Base-by-base conservation (phyloP, 108 stramenopile species). In the Chaetoceros muelleri region DNA sequence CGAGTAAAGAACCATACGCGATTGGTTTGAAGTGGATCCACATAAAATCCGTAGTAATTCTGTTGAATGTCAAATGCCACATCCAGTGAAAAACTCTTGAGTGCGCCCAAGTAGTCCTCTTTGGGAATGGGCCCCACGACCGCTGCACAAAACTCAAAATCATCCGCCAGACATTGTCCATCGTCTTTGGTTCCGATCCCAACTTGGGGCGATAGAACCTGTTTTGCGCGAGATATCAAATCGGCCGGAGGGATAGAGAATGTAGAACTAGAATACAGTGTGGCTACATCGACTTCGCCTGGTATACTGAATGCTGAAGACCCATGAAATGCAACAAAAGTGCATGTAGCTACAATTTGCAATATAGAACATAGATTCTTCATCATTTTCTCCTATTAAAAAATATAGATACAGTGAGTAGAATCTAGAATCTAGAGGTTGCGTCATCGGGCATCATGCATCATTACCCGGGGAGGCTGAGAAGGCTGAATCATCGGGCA, bases 61-160 rank as follows among this genome's bases (percentile, higher is more conserved):
- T 64, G 57, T 49, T 70, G 45, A 56, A 82, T 73, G 53, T 83
- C 84, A 69, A 84, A 88, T 1, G 77, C 60, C 13, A 78, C 72
- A 18, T 68, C 46, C 22, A 88, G 46, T 40, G 79, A 65, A 60
- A 84, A 88, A 2, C 31, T 45, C 0, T 27, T 55, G 5, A 84
- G 44, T 0, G 87, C 81, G 18, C 70, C 28, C 34, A 84, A 44
- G 62, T 77, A 88, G 57, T 73, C 82, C 0, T 64, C 57, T 45
- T 67, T 71, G 10, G 30, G 45, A 20, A 88, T 66, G 0, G 87
- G 87, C 1, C 87, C 87, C 0, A 88, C 81, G 0, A 84, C 81
- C 46, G 87, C 66, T 28, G 76, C 81, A 19, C 72, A 67, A 54
- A 88, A 88, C 59, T 84, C 77, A 58, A 88, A 88, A 31, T 79